Evolutionary conservation across 257 asterid genomes (phyloP), one percentile per base, ranked within the genome.

Genomic region (Eucommia ulmoides): DNA sequence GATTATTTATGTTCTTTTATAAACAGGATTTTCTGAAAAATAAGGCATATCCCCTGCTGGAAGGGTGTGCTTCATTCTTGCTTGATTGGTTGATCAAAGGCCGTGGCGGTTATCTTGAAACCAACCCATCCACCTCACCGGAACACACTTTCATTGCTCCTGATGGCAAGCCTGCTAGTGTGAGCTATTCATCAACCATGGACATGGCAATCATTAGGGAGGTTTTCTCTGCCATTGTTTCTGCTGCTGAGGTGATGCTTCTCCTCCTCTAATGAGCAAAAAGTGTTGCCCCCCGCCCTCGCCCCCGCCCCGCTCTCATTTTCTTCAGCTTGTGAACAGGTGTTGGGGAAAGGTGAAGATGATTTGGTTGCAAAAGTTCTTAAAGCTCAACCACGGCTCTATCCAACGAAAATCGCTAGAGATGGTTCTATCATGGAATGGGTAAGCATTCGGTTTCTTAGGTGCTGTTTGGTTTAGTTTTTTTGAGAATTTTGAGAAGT

Each of bases 391-490:
- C 60, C 71, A 17, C 82, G 70, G 49, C 93, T 79, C 63, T 60
- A 60, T 52, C 83, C 84, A 3, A 71, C 80, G 35, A 71, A 52
- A 60, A 73, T 82, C 45, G 81, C 88, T 1, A 57, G 55, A 53
- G 95, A 85, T 54, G 89, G 92, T 61, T 73, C 88, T 22, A 68
- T 82, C 65, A 79, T 77, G 95, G 95, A 85, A 72, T 85, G 93
- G 93, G 95, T 82, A 60, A 24, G 82, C 57, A 7, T 17, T n/a
- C 20, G 61, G 33, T 57, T 53, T 55, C 20, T 49, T 23, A 38
- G 23, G 24, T 22, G 19, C 33, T 45, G 23, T 29, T 10, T 8
- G 17, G 41, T 33, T 16, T 19, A 12, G 23, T 20, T 33, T 9
- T 38, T 59, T 45, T 18, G 24, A 35, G 23, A 19, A 49, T 48